A percentile compares a stretch with the other conserved stretches of the same genome.
These are phyloP conservation scores for Plasmodium falciparum DNA, from an alignment of 169 alveolate species.

Conservation along the genomic window DNA sequence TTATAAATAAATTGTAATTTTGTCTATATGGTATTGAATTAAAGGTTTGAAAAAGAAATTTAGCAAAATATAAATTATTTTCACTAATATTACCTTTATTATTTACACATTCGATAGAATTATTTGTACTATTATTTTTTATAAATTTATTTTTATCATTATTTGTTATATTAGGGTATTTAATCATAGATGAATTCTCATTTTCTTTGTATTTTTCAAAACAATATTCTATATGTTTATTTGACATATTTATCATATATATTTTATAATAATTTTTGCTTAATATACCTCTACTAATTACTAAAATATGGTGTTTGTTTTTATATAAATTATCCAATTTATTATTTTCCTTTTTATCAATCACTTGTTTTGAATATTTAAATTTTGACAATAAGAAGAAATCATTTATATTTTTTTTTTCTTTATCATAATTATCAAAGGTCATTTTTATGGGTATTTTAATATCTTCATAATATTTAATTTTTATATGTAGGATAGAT, in stretches of 20 bases:
- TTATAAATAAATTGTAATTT: slow-evolving; percentile 29
- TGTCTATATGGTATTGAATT: slow-evolving; percentile 31
- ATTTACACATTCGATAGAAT: slow-evolving; percentile 48
- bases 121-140: slow-evolving; percentile 4
- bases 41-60: slow-evolving; percentile 30
- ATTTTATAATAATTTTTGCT: slow-evolving; percentile 7
- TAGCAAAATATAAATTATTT: slow-evolving; percentile 18
- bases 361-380: slow-evolving; percentile 4
- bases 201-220: slow-evolving; percentile 35
- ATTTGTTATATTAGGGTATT: background rate
- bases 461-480: slow-evolving; percentile 34
- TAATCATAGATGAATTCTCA: background rate
- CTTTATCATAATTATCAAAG: slow-evolving; percentile 53
- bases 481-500: slow-evolving; percentile 40
- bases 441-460: slow-evolving; percentile 43
- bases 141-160: background rate
- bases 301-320: background rate
- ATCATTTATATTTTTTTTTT: background rate
- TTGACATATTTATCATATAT: slow-evolving; percentile 45
- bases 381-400: slow-evolving; percentile 23
- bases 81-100: slow-evolving; percentile 30
- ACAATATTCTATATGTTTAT: slow-evolving; percentile 17
- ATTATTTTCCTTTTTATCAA: background rate
- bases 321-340: background rate
- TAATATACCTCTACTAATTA: slow-evolving; percentile 48